Conservation (phyloP, 164 flowering plant genomes). For the Warburgia ugandensis region DNA sequence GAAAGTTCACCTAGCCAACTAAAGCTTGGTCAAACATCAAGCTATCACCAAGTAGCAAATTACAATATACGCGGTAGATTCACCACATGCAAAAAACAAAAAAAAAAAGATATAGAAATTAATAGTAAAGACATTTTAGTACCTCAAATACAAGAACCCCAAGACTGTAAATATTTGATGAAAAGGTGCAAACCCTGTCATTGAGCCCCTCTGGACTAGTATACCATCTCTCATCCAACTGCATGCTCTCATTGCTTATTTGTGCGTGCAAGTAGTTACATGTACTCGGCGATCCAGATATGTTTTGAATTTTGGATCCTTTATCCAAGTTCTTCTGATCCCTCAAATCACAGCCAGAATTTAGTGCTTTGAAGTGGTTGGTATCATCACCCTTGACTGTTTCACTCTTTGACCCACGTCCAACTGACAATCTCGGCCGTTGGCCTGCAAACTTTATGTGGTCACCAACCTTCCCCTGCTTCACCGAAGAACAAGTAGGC, state of each 20-base stretch:
- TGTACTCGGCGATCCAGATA: conserved; percentile 13
- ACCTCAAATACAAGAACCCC: conserved; percentile 99
- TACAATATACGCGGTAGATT: not conserved
- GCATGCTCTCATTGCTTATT: conserved; percentile 16
- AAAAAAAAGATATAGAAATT: not conserved
- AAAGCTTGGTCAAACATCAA: too few species aligned
- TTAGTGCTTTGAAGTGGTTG: conserved; percentile 10
- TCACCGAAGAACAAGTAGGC: too few species aligned
- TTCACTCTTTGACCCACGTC: conserved; percentile 22
- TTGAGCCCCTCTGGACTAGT: conserved; percentile 59
- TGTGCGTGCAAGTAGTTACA: conserved; percentile 14
- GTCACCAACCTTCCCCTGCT: conserved; percentile 42
- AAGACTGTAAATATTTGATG: conserved; percentile 73
- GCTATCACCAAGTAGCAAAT: too few species aligned
- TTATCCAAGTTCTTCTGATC: conserved; percentile 8
- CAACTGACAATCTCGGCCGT: conserved; percentile 29
- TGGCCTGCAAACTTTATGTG: conserved; percentile 13
- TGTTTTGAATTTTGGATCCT: conserved; percentile 16
- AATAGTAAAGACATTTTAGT: too few species aligned
- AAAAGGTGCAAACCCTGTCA: conserved; percentile 35
- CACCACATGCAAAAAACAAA: not conserved
- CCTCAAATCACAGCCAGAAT: conserved; percentile 13
- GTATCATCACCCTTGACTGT: conserved; percentile 11
- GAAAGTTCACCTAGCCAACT: too few species aligned
- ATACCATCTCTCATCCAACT: conserved; percentile 81